Base-by-base conservation (phyloP, 352 stramenopile species). In the Phytophthora fragariaefolia region DNA sequence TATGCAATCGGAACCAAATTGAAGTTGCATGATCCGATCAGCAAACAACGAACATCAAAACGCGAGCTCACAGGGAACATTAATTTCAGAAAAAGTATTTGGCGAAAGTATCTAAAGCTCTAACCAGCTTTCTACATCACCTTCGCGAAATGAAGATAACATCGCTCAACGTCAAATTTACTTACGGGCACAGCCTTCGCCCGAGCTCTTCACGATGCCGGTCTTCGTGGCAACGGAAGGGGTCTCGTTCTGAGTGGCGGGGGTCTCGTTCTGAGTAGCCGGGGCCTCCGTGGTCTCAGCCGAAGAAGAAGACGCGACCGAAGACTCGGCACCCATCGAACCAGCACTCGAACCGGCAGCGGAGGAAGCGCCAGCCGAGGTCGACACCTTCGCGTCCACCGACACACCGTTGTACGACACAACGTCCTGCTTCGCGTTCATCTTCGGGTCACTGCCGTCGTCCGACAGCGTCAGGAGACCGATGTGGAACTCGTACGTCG, bases 381-480 rank as follows among this genome's bases (percentile, higher is more conserved):
- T 68, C 32, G 55, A 63, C 28, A 76, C 57, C 22, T 63, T 49
- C 20, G 46, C 70, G 52, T 79, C 72, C n/a, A 73, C 70, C 27
- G 76, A 73, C 38, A 83, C 73, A 22, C 76, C 75, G 63, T 76
- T 83, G 69, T 79, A 83, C 12, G 68, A 78, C 38, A 83, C 47
- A 6, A 74, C 70, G 49, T 83, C 75, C 59, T 77, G 71, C 47
- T 76, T 63, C 3, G 64, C 57, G 24, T 66, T 69, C 73, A 80
- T 83, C 59, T 69, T 58, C 1, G 73, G 63, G 36, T 60, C 51
- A 54, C 63, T 72, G 38, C 63, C 69, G 54, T 80, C 79, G 54
- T 73, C 62, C 69, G 76, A 74, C 53, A 80, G 67, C 49, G 76
- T 85, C 63, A 85, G 64, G 26, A 83, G 58, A 43, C 79, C 71